A percentile compares a stretch with the other conserved stretches of the same genome.
phyloP scores from a whole-genome alignment of 1,139 yeast genomes.

The Eremothecium cymbalariae region DNA sequence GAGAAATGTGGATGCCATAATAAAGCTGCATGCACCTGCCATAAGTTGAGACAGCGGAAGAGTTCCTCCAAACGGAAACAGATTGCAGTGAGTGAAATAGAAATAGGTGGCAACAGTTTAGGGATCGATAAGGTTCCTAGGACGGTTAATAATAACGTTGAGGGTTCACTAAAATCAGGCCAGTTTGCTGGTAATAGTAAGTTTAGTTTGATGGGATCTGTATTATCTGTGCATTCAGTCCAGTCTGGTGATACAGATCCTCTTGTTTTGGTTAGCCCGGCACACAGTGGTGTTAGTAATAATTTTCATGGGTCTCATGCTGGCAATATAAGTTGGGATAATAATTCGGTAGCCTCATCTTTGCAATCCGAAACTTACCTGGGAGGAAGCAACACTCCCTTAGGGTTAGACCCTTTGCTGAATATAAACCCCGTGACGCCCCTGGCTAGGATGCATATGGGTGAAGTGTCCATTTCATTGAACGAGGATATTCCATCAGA shows the following conservation, averaged over 20 bases:
- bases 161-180: not conserved
- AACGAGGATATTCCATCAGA: slow-evolving; percentile 37
- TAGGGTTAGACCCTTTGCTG: slow-evolving; percentile 28
- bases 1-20: slow-evolving; percentile 32
- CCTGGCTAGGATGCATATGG: slow-evolving; percentile 32
- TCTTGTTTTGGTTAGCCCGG: not conserved
- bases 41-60: slow-evolving; percentile 14
- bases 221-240: too few species aligned
- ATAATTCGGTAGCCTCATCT: slow-evolving; percentile 26
- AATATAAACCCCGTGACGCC: slow-evolving; percentile 26
- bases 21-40: slow-evolving; percentile 21
- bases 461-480: slow-evolving; percentile 40
- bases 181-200: not conserved
- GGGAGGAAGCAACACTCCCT: slow-evolving; percentile 15
- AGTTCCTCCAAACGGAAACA: slow-evolving; percentile 3
- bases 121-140: too few species aligned
- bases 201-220: not conserved
- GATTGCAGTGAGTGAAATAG: not conserved
- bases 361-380: slow-evolving; percentile 17
- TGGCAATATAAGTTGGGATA: slow-evolving; percentile 25
- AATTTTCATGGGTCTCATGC: not conserved
- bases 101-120: not conserved
- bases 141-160: too few species aligned
- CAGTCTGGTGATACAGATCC: too few species aligned
- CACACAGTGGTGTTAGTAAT: not conserved